These are phyloP conservation scores for Termitomyces sp. DNA, from an alignment of 768 basidiomycete genomes.

Conservation along the genomic window DNA sequence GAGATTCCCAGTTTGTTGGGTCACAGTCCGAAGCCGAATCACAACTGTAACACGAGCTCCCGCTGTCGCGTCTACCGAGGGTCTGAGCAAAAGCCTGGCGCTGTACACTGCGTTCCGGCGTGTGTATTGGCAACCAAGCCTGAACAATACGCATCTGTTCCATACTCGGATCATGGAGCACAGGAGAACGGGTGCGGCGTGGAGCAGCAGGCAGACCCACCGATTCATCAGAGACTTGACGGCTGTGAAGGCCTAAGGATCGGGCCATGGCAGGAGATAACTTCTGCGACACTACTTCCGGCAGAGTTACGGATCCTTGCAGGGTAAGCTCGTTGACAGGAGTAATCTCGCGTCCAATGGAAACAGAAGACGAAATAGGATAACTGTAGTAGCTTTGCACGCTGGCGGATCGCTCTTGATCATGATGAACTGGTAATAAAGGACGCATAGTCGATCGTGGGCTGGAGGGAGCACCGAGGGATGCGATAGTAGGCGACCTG, in stretches of 20 bases:
- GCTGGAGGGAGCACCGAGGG: constrained; percentile 5
- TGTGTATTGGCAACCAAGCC: constrained; percentile 5
- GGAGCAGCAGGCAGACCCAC: constrained; percentile 35
- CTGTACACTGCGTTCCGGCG: background rate
- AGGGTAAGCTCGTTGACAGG: constrained; percentile 16
- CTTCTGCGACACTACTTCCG: constrained; percentile 13
- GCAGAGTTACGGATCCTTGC: constrained; percentile 18
- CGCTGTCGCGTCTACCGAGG: constrained; percentile 4
- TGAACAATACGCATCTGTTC: constrained; percentile 6
- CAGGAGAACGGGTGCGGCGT: constrained; percentile 24
- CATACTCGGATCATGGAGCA: constrained; percentile 13
- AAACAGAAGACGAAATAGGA: constrained; percentile 11
- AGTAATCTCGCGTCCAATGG: constrained; percentile 23
- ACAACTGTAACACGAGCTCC: constrained; percentile 3
- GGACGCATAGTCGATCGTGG: constrained; percentile 8
- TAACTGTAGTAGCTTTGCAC: constrained; percentile 20
- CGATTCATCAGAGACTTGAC: constrained; percentile 21
- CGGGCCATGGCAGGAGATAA: constrained; percentile 4
- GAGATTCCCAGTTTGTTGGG: background rate
- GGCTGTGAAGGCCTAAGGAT: constrained; percentile 14
- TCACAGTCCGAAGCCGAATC: constrained; percentile 7
- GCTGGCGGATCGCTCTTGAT: constrained; percentile 18
- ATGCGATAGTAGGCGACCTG: constrained; percentile 8
- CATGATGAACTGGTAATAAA: constrained; percentile 18
- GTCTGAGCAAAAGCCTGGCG: constrained; percentile 12